Evolutionary conservation across 306 rosid species (phyloP), one percentile per base, ranked within the genome.

Genomic region (Corylus avellana): DNA sequence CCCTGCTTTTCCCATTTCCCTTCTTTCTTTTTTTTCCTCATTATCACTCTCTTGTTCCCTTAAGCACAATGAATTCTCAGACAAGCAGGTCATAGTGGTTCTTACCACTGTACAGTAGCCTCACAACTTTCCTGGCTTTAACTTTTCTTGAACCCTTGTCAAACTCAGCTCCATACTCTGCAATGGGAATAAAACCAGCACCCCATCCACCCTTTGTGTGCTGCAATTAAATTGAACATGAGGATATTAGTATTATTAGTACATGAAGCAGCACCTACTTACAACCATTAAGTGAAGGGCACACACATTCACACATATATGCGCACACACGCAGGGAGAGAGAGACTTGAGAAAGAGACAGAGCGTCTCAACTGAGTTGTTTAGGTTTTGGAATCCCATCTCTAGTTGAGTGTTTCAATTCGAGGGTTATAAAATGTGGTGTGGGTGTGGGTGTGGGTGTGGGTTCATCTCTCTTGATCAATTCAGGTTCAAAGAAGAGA

Each of bases 81-180:
- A 93, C 78, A 76, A 95, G 92, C 82, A 95, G 97, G 82, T 92
- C 99, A 83, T 95, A 92, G 75, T 95, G 99, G 86, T 95, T 92
- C 87, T 87, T 91, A 27, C 98, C 96, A 9, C 97, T 90, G 80
- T 86, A 95, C 35, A 93, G 83, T 72, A 93, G 86, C 83, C 92
- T 89, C 87, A 95, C 99, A 75, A 79, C 88, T 73, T 90, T 91
- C 84, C 82, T 85, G 51, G 87, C 80, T 51, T 88, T 88, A 57
- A 67, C 70, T 81, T 81, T 85, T 63, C 74, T 72, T 46, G 82
- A 87, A 55, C 86, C 86, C 81, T 88, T 90, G 47, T 25, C 75
- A 78, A 91, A 92, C 81, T 95, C 97, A n/a, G 79, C 88, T 74
- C 99, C 99, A 77, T 95, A 92, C 84, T 95, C 98, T 46, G 96